Base-by-base conservation (phyloP, 2,329 filamentous ascomycete species). In the Cladosporium sp. region DNA sequence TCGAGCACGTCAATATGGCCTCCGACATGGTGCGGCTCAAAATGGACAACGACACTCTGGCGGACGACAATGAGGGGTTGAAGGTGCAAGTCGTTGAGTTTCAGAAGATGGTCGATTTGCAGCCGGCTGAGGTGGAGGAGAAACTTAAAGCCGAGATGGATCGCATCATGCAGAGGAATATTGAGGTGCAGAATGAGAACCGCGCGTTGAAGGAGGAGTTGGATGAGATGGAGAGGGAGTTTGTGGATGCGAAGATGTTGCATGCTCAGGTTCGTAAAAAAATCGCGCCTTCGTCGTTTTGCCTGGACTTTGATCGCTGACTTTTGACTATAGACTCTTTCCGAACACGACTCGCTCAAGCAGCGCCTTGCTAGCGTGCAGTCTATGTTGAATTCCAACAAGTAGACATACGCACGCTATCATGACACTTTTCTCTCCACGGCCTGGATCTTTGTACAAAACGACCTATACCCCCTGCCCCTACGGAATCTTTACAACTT, bases 121-220 rank as follows among this genome's bases (percentile, higher is more conserved):
- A 97, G 69, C 90, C 92, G 0, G 82, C 82, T 36, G 90, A 97
- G 67, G 83, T 97, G 4, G 93, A 98, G 67, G 79, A 81, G 53
- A 79, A 83, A 47, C 82, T 95, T 70, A 83, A 86, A 66, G 79
- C 80, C 9, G 92, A 97, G 69, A 91, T 95, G 72, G 91, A 96
- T 49, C 81, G 86, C 47, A 82, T 97, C 61, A 93, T 97, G 85
- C 84, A 89, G 68, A 82, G 90, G 53, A 97, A 97, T 65, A 80
- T 86, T 55, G 89, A 94, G 62, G 91, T 97, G 7, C 91, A 97
- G 63, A 90, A 95, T 60, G 89, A 95, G 72, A 98, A 97, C 63
- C 79, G 86, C 53, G 81, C 78, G 51, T 73, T 98, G 58, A 91
- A 96, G 69, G 92, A 95, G 65, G 88, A 93, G 62, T 80, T 95